Conservation (phyloP, 2,329 filamentous ascomycete genomes). For the Paracoccidioides brasiliensis region DNA sequence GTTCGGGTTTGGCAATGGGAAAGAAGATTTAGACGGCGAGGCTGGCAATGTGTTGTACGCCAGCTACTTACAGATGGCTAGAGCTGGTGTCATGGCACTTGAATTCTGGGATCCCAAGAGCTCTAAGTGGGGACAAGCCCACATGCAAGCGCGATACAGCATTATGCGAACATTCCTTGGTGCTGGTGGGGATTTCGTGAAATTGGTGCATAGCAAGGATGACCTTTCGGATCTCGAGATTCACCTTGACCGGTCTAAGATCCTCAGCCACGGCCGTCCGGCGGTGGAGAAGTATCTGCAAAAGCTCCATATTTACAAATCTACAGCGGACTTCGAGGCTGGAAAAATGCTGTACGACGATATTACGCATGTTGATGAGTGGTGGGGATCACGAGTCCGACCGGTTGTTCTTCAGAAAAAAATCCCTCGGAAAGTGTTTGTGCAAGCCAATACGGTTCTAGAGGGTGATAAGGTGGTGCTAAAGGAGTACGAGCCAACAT, state of each 20-base stretch:
- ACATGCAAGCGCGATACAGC: conserved; percentile 82
- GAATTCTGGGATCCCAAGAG: conserved; percentile 92
- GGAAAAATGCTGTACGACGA: conserved; percentile 70
- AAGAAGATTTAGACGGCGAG: conserved; percentile 55
- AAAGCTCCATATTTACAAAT: conserved; percentile 86
- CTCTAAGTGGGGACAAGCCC: conserved; percentile 82
- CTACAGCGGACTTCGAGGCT: conserved; percentile 66
- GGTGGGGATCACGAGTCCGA: conserved; percentile 70
- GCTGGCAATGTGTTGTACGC: conserved; percentile 81
- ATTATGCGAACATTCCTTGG: conserved; percentile 67
- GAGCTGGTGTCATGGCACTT: conserved; percentile 74
- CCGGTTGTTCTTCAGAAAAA: conserved; percentile 47
- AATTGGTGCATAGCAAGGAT: conserved; percentile 59
- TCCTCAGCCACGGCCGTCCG: conserved; percentile 66
- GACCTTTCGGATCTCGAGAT: conserved; percentile 73
- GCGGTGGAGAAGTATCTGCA: conserved; percentile 79
- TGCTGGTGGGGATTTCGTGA: conserved; percentile 77
- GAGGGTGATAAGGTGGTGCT: conserved; percentile 57
- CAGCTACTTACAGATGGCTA: conserved; percentile 84
- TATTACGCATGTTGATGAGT: conserved; percentile 73
- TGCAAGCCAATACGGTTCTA: conserved; percentile 79
- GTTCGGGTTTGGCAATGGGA: conserved; percentile 79
- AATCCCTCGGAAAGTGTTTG: conserved; percentile 59
- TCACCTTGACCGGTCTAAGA: conserved; percentile 71
- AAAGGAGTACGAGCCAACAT: conserved; percentile 73